Evolutionary conservation across 345 rosid species (phyloP).

Genomic region (Boechera stricta): DNA sequence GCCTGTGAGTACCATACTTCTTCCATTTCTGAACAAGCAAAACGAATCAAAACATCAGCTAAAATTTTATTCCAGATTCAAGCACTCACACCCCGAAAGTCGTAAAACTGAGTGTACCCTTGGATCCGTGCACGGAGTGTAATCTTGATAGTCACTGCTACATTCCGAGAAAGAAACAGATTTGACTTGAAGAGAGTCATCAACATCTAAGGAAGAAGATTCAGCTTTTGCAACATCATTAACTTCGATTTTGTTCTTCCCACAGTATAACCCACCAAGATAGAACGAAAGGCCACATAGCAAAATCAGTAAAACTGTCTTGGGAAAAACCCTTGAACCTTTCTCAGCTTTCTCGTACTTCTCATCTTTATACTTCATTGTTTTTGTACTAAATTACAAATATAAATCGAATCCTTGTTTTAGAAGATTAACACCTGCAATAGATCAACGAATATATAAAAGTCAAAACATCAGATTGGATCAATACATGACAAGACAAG

Average conservation of each 20-base stretch:
- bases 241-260: conserved; percentile 54
- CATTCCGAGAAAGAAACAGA: conserved; percentile 74
- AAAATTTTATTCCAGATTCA: background rate
- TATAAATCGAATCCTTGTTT: background rate
- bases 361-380: conserved; percentile 90
- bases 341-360: conserved; percentile 62
- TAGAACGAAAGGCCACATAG: conserved; percentile 89
- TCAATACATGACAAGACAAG: conserved; percentile 11
- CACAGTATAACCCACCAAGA: conserved; percentile 81
- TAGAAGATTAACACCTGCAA: conserved; percentile 32
- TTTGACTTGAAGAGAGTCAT: conserved; percentile 61
- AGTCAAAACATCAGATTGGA: conserved; percentile 21
- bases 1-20: conserved; percentile 83
- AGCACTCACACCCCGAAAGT: background rate
- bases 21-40: conserved; percentile 78
- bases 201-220: conserved; percentile 57
- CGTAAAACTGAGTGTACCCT: conserved; percentile 52
- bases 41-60: conserved; percentile 21
- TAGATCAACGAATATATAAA: background rate
- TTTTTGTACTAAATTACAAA: conserved; percentile 19
- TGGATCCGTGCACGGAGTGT: conserved; percentile 99
- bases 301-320: conserved; percentile 53
- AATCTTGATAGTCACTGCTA: conserved; percentile 81
- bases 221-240: conserved; percentile 50
- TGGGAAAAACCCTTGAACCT: conserved; percentile 55